These are phyloP conservation scores for Narthecium ossifragum DNA, from an alignment of 106 monocot species.

Conservation along the genomic window DNA sequence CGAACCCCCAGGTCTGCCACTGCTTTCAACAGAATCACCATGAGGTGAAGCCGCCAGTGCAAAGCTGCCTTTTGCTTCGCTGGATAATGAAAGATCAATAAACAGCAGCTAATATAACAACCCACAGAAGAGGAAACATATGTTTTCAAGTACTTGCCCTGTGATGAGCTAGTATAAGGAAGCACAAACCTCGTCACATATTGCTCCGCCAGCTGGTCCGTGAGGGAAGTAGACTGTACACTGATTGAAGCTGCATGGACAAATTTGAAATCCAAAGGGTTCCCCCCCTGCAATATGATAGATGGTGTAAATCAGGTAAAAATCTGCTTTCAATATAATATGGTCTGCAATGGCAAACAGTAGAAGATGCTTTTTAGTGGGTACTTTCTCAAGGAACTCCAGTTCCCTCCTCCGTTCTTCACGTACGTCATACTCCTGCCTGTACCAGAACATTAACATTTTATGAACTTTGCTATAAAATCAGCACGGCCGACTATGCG, in stretches of 20 bases:
- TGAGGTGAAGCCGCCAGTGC: conserved; percentile 65
- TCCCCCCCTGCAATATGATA: conserved; percentile 79
- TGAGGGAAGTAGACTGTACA: conserved; percentile 76
- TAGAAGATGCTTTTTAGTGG: not conserved
- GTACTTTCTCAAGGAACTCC: conserved; percentile 86
- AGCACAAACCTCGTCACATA: conserved; percentile 53
- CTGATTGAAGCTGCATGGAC: conserved; percentile 51
- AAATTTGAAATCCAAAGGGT: conserved; percentile 90
- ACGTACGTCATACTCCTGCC: conserved; percentile 78
- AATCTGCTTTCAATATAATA: no score
- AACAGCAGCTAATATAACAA: not conserved
- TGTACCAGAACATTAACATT: no score
- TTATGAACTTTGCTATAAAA: no score
- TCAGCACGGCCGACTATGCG: no score
- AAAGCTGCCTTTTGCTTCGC: conserved; percentile 88
- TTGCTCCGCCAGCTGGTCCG: conserved; percentile 49
- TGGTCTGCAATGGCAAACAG: not conserved
- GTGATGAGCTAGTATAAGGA: not conserved
- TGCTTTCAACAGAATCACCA: conserved; percentile 93
- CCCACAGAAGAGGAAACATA: not conserved
- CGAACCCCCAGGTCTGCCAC: conserved; percentile 50
- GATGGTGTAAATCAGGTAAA: no score
- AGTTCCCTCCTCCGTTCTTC: conserved; percentile 82
- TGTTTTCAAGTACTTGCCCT: not conserved
- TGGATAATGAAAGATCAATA: conserved; percentile 20